These are phyloP conservation scores for Mycosphaerella sp. DNA, from an alignment of 2,329 filamentous ascomycete species.

Conservation along the genomic window DNA sequence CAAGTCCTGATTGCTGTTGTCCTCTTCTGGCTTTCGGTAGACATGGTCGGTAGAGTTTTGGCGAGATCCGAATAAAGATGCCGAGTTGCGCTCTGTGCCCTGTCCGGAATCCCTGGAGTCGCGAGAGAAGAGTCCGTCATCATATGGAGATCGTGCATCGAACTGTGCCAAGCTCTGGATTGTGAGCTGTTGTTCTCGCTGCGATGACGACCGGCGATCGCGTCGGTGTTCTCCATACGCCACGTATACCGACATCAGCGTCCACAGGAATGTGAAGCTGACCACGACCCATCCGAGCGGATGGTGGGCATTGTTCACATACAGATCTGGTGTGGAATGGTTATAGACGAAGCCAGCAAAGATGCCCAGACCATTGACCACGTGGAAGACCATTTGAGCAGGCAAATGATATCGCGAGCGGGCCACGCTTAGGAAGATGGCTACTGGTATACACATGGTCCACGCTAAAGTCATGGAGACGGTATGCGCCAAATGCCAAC, in stretches of 20 bases:
- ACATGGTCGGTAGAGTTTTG: slow-evolving; percentile 30
- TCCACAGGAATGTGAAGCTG: slow-evolving; percentile 63
- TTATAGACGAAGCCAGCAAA: slow-evolving; percentile 67
- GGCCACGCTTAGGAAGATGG: slow-evolving; percentile 81
- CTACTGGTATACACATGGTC: slow-evolving; percentile 65
- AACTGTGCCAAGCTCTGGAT: slow-evolving; percentile 30
- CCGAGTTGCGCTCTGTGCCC: slow-evolving; percentile 26
- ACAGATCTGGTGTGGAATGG: slow-evolving; percentile 73
- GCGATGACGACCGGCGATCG: slow-evolving; percentile 6
- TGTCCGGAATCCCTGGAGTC: slow-evolving; percentile 39
- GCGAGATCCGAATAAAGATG: slow-evolving; percentile 27
- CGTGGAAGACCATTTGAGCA: slow-evolving; percentile 54
- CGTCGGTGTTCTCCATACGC: slow-evolving; percentile 38
- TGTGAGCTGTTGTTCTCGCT: slow-evolving; percentile 9
- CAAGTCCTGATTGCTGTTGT: slow-evolving; percentile 36
- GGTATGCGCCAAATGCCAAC: slow-evolving; percentile 62
- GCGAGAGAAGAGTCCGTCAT: slow-evolving; percentile 23
- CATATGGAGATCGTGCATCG: slow-evolving; percentile 18
- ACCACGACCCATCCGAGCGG: slow-evolving; percentile 81
- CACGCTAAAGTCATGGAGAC: slow-evolving; percentile 63
- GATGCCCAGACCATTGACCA: slow-evolving; percentile 50
- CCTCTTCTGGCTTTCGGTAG: slow-evolving; percentile 20
- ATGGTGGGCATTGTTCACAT: slow-evolving; percentile 80
- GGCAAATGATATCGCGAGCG: slow-evolving; percentile 67
- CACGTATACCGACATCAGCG: slow-evolving; percentile 60